phyloP scores from a whole-genome alignment of 176 grass and related monocot species.

The Ensete glaucum region DNA sequence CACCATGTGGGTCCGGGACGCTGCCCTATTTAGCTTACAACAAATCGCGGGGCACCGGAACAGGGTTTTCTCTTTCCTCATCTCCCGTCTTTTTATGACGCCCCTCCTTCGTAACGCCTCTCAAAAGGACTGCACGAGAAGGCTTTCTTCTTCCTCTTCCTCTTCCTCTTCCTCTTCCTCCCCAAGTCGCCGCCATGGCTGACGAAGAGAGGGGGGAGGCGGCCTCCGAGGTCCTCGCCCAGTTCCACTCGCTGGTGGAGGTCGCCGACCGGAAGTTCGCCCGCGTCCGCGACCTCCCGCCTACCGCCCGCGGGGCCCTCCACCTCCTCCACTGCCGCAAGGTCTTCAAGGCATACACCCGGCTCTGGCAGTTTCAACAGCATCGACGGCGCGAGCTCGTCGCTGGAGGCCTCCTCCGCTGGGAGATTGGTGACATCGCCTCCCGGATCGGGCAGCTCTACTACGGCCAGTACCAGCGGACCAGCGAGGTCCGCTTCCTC shows the following conservation, averaged over 20 bases:
- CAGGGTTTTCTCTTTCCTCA: neutral
- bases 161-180: neutral
- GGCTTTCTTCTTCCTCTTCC: neutral
- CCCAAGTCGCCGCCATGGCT: slow-evolving; percentile 15
- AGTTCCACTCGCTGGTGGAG: slow-evolving; percentile 53
- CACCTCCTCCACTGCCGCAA: slow-evolving; percentile 73
- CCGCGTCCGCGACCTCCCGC: slow-evolving; percentile 75
- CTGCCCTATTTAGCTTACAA: neutral
- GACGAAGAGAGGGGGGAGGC: slow-evolving; percentile 30
- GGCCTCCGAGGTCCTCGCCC: slow-evolving; percentile 34
- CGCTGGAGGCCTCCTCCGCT: slow-evolving; percentile 50
- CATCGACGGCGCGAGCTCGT: slow-evolving; percentile 61
- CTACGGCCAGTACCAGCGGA: slow-evolving; percentile 89
- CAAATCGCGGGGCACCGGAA: slow-evolving; percentile 4
- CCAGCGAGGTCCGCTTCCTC: slow-evolving; percentile 82
- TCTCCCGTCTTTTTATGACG: slow-evolving; percentile 1
- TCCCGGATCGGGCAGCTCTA: slow-evolving; percentile 99
- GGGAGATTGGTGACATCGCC: slow-evolving; percentile 90
- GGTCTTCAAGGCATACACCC: slow-evolving; percentile 96
- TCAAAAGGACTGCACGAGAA: neutral
- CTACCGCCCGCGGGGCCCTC: slow-evolving; percentile 42
- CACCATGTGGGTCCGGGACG: neutral
- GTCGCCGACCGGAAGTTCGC: slow-evolving; percentile 91
- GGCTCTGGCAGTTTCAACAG: slow-evolving; percentile 84
- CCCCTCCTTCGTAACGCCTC: neutral